Base-by-base conservation (phyloP, 768 basidiomycete genomes). In the Auricularia sp. region DNA sequence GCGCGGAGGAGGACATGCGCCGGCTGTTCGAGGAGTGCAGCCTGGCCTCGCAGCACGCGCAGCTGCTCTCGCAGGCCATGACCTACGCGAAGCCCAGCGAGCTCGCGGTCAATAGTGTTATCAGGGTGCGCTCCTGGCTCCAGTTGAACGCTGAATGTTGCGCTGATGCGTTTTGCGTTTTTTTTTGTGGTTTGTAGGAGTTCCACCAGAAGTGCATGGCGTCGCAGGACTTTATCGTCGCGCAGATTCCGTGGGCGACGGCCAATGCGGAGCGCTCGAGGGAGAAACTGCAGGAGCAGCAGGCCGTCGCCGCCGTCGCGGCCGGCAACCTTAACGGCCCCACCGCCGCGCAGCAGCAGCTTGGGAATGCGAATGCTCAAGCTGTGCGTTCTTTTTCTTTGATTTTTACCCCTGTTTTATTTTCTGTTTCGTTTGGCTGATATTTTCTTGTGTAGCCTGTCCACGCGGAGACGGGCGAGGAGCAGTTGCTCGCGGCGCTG, bases 231-330 rank as follows among this genome's bases (percentile, higher is more conserved):
- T 81, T 94, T 11, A 84, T 96, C 34, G 87, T 80, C 67, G 86
- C 88, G 11, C 93, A 95, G 74, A 93, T 97, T 69, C 86, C 89
- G 6, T 96, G 94, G 93, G 94, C 94, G 3, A 83, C 86, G 23
- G 86, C 91, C 1, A 83, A 87, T 14, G 93, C 93, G 1, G 87
- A 89, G 68, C 84, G 84, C 58, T 88, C 88, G 7, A 80, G 89
- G 39, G 69, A 71, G 67, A 64, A 72, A 65, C 61, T 69, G 66
- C 62, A 66, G 36, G 62, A 65, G 43, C 65, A 61, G 54, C 65
- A 33, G 29, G 56, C 56, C 14, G 14, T 59, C 34, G 56, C 56
- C 7, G 47, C 47, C 21, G 47, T 51, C 47, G 47, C 47, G 1
- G 47, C 47, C 2, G 58, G 35, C 14, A 56, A 59, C 10, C 35